Conservation (phyloP, 1,284 basidiomycete genomes). For the Pyrrhoderma lamaoense region DNA sequence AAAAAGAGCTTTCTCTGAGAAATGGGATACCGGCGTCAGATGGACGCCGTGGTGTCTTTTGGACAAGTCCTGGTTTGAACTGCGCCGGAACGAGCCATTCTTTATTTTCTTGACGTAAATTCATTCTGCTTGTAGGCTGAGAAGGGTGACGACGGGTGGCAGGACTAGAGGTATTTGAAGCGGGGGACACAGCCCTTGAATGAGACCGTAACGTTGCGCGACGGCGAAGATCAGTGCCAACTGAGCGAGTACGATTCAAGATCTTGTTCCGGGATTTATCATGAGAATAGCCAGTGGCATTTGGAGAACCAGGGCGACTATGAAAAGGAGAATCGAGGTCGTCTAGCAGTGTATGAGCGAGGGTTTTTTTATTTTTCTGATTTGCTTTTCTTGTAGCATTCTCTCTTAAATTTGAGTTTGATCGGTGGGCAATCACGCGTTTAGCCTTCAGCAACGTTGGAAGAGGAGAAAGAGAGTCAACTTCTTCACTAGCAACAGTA, state of each 20-base stretch:
- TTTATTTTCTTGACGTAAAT: constrained; percentile 9
- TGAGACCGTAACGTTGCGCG: constrained; percentile 15
- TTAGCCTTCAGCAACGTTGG: constrained; percentile 29
- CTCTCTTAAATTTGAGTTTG: constrained; percentile 34
- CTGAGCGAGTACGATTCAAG: constrained; percentile 30
- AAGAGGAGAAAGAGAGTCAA: constrained; percentile 31
- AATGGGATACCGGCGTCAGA: constrained; percentile 6
- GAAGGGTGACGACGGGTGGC: constrained; percentile 13
- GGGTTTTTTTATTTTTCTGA: neutral
- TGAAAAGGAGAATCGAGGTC: constrained; percentile 32
- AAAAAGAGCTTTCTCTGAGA: constrained; percentile 16
- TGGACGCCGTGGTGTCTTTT: constrained; percentile 1
- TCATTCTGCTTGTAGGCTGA: constrained; percentile 3
- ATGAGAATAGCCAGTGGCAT: constrained; percentile 6
- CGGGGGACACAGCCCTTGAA: constrained; percentile 15
- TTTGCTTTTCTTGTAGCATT: constrained; percentile 24
- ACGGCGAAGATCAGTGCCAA: constrained; percentile 14
- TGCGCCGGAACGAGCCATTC: constrained; percentile 14
- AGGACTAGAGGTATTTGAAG: constrained; percentile 11
- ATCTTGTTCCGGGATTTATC: constrained; percentile 21
- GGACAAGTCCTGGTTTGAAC: constrained; percentile 6
- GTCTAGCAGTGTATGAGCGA: constrained; percentile 15
- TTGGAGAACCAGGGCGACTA: constrained; percentile 41
- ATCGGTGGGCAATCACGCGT: constrained; percentile 15
- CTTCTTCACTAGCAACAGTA: constrained; percentile 8